These are phyloP conservation scores for Aspergillus ibericus DNA, from an alignment of 2,329 filamentous ascomycete genomes.

Conservation along the genomic window DNA sequence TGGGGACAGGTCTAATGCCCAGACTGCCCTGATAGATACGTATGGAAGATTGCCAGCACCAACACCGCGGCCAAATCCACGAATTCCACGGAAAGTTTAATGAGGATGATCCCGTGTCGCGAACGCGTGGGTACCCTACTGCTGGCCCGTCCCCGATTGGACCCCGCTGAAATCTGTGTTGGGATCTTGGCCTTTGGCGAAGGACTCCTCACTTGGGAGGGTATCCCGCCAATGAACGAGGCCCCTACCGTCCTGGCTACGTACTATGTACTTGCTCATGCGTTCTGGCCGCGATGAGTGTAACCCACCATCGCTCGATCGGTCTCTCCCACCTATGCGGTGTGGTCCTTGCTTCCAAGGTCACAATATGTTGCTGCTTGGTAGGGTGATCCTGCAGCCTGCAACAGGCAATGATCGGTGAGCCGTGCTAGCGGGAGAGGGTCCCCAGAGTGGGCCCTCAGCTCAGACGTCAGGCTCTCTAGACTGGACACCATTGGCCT, in stretches of 20 bases:
- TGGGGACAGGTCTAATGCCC: neutral
- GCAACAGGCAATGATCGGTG: neutral
- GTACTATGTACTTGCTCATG: neutral
- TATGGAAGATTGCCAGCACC: neutral
- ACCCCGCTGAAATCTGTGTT: constrained; percentile 11
- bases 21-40: neutral
- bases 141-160: constrained; percentile 11
- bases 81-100: constrained; percentile 13
- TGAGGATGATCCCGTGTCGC: constrained; percentile 17
- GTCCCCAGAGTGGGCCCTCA: neutral
- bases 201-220: neutral
- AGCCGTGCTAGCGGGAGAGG: neutral
- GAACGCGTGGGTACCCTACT: constrained; percentile 19
- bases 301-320: neutral
- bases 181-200: neutral
- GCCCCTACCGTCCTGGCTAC: neutral
- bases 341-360: neutral
- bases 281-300: neutral
- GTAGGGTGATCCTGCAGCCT: neutral
- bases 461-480: neutral
- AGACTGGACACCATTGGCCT: neutral
- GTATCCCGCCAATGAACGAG: neutral
- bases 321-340: neutral
- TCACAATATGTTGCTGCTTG: neutral
- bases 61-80: neutral